Evolutionary conservation across 768 basidiomycete species (phyloP), one percentile per base, ranked within the genome.

Genomic region (Naganishia friedmannii): DNA sequence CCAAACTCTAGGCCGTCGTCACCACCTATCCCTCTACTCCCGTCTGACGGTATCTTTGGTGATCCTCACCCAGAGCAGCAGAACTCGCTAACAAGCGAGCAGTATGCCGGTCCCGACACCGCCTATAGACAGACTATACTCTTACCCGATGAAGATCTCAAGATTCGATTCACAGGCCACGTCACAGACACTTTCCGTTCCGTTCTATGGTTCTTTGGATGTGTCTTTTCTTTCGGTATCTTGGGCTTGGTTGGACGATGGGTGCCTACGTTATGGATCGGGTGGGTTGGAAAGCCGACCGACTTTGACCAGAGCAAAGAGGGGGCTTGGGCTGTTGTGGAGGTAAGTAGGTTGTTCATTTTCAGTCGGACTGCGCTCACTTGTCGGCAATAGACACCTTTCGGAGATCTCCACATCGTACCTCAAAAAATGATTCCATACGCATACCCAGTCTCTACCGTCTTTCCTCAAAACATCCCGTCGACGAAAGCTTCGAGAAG

Each of bases 241-340:
- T 83, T 97, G 26, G 88, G 86, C 13, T 84, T 99, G 21, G 80
- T 94, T 10, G 94, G 93, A 3, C 88, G 93, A 76, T 99, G 96
- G 96, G 88, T 96, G 73, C 96, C 96, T 68, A 86, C 85, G 6
- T 73, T 93, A 31, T 97, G 96, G 96, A 86, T 98, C 63, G 87
- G 87, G 32, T 94, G 89, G 86, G 90, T 91, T 26, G 87, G 92
- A 1, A 85, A 83, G 54, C 91, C 94, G 80, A 91, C 86, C 66
- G 89, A 90, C 26, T 99, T 98, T 76, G 86, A 87, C 57, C 69
- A 90, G 68, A 83, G 87, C 10, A 80, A 82, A 42, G 82, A 87
- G 73, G 91, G 90, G 4, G 89, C 74, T 15, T 77, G 79, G 67
- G 77, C 92, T 74, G 90, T 94, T 21, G 88, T 95, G 45, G 93